phyloP scores from a whole-genome alignment of 163 green algal genomes.

The Scenedesmus sp. region DNA sequence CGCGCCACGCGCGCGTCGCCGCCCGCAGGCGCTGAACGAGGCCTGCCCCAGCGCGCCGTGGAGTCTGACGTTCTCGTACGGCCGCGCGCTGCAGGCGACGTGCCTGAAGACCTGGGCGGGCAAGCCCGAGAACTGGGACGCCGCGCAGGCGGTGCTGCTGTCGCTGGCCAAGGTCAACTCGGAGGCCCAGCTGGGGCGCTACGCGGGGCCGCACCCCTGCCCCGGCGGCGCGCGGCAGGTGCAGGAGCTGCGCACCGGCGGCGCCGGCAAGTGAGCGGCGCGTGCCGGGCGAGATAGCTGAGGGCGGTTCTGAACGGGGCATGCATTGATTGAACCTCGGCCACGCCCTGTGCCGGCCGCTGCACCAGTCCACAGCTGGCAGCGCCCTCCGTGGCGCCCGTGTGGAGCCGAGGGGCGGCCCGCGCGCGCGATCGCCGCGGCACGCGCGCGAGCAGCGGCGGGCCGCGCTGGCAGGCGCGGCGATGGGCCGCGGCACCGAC shows the following conservation, averaged over 20 bases:
- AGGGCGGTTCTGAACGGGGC: too few relatives aligned
- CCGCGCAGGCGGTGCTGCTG: slow-evolving; percentile 81
- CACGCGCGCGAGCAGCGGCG: too few relatives aligned
- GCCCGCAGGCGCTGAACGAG: slow-evolving; percentile 58
- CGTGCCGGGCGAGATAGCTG: too few relatives aligned
- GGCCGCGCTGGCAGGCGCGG: too few relatives aligned
- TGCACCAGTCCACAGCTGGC: too few relatives aligned
- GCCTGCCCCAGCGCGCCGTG: slow-evolving; percentile 79
- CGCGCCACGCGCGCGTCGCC: slow-evolving; percentile 77
- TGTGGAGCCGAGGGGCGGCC: too few relatives aligned
- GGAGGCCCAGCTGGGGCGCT: slow-evolving; percentile 69
- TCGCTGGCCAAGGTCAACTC: slow-evolving; percentile 83
- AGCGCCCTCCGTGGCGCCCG: too few relatives aligned
- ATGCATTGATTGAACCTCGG: too few relatives aligned
- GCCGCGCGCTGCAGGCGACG: slow-evolving; percentile 86
- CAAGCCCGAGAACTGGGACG: slow-evolving; percentile 70
- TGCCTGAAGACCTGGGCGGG: slow-evolving; percentile 89
- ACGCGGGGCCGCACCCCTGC: slow-evolving; percentile 86
- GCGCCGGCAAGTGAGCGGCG: slow-evolving; percentile 84
- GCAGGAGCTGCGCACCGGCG: slow-evolving; percentile 77
- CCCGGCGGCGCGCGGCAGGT: slow-evolving; percentile 87
- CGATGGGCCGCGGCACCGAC: too few relatives aligned
- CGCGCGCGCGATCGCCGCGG: too few relatives aligned
- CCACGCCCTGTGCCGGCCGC: too few relatives aligned
- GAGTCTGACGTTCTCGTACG: slow-evolving; percentile 94